Conservation (phyloP, 2,329 filamentous ascomycete genomes). For the Fusarium transvaalense region DNA sequence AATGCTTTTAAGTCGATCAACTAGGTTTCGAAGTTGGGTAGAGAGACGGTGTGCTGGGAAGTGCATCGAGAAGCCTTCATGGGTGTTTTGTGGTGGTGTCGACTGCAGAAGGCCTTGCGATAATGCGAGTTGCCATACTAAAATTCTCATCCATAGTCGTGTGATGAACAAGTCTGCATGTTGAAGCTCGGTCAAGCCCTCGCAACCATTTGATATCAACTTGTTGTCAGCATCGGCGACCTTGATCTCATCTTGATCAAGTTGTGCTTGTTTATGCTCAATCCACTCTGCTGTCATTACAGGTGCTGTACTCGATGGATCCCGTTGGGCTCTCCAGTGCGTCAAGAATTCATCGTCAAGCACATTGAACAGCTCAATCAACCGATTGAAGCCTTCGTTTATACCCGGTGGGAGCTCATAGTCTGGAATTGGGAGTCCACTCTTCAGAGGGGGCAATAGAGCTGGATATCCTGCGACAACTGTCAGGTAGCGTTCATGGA, state of each 20-base stretch:
- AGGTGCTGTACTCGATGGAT: slow-evolving; percentile 21
- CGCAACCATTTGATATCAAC: slow-evolving; percentile 43
- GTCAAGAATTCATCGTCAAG: slow-evolving; percentile 56
- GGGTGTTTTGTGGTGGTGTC: slow-evolving; percentile 48
- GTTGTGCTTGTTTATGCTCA: slow-evolving; percentile 56
- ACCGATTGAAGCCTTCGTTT: slow-evolving; percentile 54
- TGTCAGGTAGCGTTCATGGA: slow-evolving; percentile 68
- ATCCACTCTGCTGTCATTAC: slow-evolving; percentile 56
- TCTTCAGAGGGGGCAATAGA: slow-evolving; percentile 49
- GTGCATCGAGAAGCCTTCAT: slow-evolving; percentile 56
- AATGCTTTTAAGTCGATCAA: slow-evolving; percentile 51
- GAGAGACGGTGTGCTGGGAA: slow-evolving; percentile 56
- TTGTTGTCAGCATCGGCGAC: slow-evolving; percentile 47
- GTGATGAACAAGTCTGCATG: slow-evolving; percentile 57
- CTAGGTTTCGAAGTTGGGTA: slow-evolving; percentile 54
- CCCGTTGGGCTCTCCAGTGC: slow-evolving; percentile 53
- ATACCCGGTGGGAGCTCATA: slow-evolving; percentile 51
- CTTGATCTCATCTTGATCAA: slow-evolving; percentile 55
- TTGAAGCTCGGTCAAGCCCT: slow-evolving; percentile 54
- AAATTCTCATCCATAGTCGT: slow-evolving; percentile 56
- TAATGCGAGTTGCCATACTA: slow-evolving; percentile 58
- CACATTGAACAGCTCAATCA: slow-evolving; percentile 54
- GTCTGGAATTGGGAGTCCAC: slow-evolving; percentile 49
- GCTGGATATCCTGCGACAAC: slow-evolving; percentile 62
- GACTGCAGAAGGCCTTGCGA: slow-evolving; percentile 56